phyloP scores from a whole-genome alignment of 1,139 yeast genomes.

The Wickerhamomyces sp. region DNA sequence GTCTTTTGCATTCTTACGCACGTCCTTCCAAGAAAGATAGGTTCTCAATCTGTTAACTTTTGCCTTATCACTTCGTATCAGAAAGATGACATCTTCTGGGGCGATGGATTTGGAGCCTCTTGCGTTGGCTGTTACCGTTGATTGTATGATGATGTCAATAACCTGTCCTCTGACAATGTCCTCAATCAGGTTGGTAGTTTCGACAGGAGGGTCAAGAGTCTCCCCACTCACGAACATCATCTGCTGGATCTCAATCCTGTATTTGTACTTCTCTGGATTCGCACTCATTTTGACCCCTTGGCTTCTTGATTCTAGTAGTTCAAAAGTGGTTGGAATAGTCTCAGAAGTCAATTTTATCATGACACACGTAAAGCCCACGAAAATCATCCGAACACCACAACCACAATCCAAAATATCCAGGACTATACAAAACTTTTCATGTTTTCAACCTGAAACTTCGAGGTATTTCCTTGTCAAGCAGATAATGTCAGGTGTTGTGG shows the following conservation, averaged over 20 bases:
- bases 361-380: background rate
- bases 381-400: background rate
- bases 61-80: constrained; percentile 91
- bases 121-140: constrained; percentile 69
- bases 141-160: constrained; percentile 76
- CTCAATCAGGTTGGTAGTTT: constrained; percentile 85
- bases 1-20: constrained; percentile 93
- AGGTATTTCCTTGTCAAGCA: background rate
- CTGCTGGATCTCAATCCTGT: constrained; percentile 84
- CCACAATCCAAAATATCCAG: background rate
- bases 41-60: constrained; percentile 89
- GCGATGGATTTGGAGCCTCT: constrained; percentile 84
- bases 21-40: constrained; percentile 94
- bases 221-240: constrained; percentile 99
- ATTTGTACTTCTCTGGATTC: constrained; percentile 53
- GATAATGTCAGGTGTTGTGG: constrained; percentile 15
- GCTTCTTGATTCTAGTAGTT: background rate
- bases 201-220: constrained; percentile 88
- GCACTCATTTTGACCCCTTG: constrained; percentile 1
- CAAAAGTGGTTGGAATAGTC: background rate
- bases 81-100: constrained; percentile 89
- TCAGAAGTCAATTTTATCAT: too few relatives aligned
- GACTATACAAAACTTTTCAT: background rate
- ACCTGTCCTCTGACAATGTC: constrained; percentile 96
- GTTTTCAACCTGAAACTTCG: background rate